Evolutionary conservation across 805 yeast species (phyloP).

Genomic region (Wickerhamomyces sydowiorum): DNA sequence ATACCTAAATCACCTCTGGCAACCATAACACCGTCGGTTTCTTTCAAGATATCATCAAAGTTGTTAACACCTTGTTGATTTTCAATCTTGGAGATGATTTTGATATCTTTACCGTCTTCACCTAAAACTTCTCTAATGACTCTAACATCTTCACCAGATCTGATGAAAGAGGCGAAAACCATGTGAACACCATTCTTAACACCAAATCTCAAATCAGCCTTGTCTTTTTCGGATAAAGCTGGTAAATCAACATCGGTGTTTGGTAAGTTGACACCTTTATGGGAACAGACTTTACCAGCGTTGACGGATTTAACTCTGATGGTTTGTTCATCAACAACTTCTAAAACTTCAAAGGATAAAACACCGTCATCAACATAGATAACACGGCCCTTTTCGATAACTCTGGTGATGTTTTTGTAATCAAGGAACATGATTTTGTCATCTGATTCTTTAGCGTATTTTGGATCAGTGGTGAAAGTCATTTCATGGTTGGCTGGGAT

Average conservation of each 20-base stretch:
- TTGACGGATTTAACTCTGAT: conserved; percentile 85
- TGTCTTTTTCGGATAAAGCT: conserved; percentile 95
- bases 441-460: conserved; percentile 65
- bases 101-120: conserved; percentile 93
- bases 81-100: conserved; percentile 96
- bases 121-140: conserved; percentile 93
- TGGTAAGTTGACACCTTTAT: conserved; percentile 99
- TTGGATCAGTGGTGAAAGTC: conserved; percentile 88
- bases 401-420: conserved; percentile 95
- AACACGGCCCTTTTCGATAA: conserved; percentile 79
- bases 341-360: conserved; percentile 85
- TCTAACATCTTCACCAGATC: conserved; percentile 85
- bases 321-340: conserved; percentile 73
- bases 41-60: conserved; percentile 91
- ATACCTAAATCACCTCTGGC: conserved; percentile 99
- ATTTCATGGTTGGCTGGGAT: conserved; percentile 82
- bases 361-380: conserved; percentile 98
- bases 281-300: conserved; percentile 93
- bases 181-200: conserved; percentile 97
- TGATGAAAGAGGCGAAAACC: conserved; percentile 97
- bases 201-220: conserved; percentile 88
- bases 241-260: conserved; percentile 98
- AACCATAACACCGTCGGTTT: conserved; percentile 99
- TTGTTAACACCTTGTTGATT: conserved; percentile 99
- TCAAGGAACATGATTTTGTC: conserved; percentile 84